Base-by-base conservation (phyloP, 345 rosid species). In the Linum usitatissimum region DNA sequence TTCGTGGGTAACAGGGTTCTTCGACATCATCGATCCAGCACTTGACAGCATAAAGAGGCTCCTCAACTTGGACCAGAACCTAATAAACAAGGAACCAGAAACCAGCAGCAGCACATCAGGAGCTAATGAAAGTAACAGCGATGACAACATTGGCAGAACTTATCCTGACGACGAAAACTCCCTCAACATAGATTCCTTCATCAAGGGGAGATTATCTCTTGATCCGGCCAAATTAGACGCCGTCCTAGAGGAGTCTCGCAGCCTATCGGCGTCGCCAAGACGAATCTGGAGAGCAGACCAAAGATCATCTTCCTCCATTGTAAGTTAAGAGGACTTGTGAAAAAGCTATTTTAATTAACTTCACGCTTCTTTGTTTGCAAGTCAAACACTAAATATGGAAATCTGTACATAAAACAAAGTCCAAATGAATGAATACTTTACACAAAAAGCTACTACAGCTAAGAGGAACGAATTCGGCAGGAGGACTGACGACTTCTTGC, bases 1-100 rank as follows among this genome's bases (percentile, higher is more conserved):
- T 15, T 87, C 97, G 3, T 93, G 97, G 99, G 83, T 87, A 53
- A 83, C 71, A 18, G 99, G 99, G 57, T 79, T 93, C 73, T 61
- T 87, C 28, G 94, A 90, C 61, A 83, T 87, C 62, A 77, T 93
- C 49, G 97, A 93, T 57, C 99, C 97, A 10, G 94, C 99, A 36
- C 76, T 93, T n/a, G 91, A 86, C 74, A 85, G 86, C 38, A 87
- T 93, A 66, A 93, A 89, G 81, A 84, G 76, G 68, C 79, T 89
- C 53, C 74, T 93, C 76, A 87, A 85, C 67, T 76, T 93, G 73
- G 88, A 87, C 20, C 76, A 79, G 75, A 75, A 66, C 66, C 76
- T 68, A 21, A 68, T 64, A 61, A 67, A 61, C 60, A 74, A 78
- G 54, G 66, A 69, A 59, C 42, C 34, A 5, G 79, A 75, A 56